A percentile compares a stretch with the other conserved stretches of the same genome.
phyloP scores from a whole-genome alignment of 352 stramenopile genomes.

The Phytophthora lateralis region DNA sequence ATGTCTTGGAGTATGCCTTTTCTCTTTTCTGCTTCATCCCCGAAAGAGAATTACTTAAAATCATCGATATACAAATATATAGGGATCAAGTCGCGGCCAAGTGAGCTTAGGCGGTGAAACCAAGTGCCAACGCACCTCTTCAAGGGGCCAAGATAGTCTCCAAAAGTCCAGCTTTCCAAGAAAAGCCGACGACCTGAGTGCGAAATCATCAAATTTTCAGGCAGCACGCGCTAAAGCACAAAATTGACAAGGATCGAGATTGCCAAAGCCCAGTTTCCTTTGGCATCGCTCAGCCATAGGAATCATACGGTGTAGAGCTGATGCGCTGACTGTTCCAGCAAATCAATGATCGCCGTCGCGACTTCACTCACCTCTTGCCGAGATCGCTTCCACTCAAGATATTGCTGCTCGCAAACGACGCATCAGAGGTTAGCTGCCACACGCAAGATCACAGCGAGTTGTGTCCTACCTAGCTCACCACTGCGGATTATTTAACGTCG shows the following conservation, averaged over 20 bases:
- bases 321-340: too few species aligned
- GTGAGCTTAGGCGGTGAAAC: neutral
- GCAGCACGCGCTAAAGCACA: too few species aligned
- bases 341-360: too few species aligned
- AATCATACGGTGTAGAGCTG: too few species aligned
- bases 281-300: too few species aligned
- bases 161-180: conserved; percentile 31
- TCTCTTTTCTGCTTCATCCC: conserved; percentile 8
- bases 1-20: conserved; percentile 22
- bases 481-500: conserved; percentile 4
- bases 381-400: conserved; percentile 13
- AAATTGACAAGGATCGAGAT: too few species aligned
- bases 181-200: too few species aligned
- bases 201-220: too few species aligned
- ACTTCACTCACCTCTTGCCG: conserved; percentile 8
- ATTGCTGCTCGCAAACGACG: conserved; percentile 8
- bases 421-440: neutral
- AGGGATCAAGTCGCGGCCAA: neutral
- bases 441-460: neutral
- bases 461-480: neutral
- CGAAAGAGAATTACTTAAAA: conserved; percentile 3
- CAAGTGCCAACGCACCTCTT: conserved; percentile 3
- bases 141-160: conserved; percentile 23
- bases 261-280: too few species aligned
- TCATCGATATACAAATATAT: neutral